Evolutionary conservation across 2,329 filamentous ascomycete genomes (phyloP), one percentile per base, ranked within the genome.

Genomic region (Dendrostoma leiphaemia): DNA sequence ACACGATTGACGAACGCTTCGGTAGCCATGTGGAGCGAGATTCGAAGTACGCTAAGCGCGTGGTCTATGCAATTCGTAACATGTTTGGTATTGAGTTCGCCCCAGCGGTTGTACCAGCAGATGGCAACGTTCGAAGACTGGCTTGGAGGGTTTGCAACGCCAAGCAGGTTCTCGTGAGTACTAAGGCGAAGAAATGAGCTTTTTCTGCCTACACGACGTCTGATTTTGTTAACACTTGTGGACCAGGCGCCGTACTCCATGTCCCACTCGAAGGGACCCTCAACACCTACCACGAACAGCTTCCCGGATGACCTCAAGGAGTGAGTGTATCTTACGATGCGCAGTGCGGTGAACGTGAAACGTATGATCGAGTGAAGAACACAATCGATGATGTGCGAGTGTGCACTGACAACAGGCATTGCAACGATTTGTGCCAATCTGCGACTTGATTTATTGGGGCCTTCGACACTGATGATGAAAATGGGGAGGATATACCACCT

Each of bases 31-130:
- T 97, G 2, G 91, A 96, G 65, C 79, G 91, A 23, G 89, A 97
- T 61, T 84, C 87, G 59, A 97, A 96, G 70, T 97, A 91, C 64
- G 88, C 93, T 1, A 90, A 86, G 70, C 78, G 94, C 38, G 89
- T 97, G 10, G 92, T 97, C 0, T 97, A 96, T 69, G 94, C 92
- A 4, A 90, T 99, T 26, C 88, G 90, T 60, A 89, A 96, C 68
- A 97, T 97, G 91, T 95, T 99, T 69, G 94, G 92, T 48, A 89
- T 99, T 57, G 94, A 99, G 69, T 92, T 99, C 67, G 90, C 94
- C 2, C 88, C 92, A 0, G 90, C 91, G 41, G 93, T 97, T 1
- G 94, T 99, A 29, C 85, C 89, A 49, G 91, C 92, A 0, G 94
- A 99, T 73, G 91, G 94, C 6, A 95, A 87, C 62, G 89, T 97